These are phyloP conservation scores for Oleoguttula mirabilis DNA, from an alignment of 495 filamentous ascomycete species.

Conservation along the genomic window DNA sequence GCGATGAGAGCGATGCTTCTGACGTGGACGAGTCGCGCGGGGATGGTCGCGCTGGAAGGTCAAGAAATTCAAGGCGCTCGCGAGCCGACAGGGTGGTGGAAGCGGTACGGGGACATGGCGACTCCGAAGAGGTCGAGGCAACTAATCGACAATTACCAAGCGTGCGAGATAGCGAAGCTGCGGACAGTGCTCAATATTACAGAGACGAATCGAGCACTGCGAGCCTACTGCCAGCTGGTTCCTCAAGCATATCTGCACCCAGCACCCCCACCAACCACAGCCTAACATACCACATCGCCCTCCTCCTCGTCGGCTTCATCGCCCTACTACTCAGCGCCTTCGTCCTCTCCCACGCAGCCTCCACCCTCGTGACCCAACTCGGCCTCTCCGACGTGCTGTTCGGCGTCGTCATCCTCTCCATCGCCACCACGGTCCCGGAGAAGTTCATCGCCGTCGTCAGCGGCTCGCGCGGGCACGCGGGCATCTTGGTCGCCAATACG, in stretches of 20 bases:
- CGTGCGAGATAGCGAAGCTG: background rate
- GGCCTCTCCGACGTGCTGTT: slow-evolving; percentile 37
- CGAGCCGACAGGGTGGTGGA: too few species aligned
- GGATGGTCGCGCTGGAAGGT: background rate
- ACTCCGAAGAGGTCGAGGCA: background rate
- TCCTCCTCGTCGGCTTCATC: slow-evolving; percentile 37
- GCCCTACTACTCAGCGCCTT: slow-evolving; percentile 36
- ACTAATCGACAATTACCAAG: too few species aligned
- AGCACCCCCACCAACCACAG: slow-evolving; percentile 2
- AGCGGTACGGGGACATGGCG: background rate
- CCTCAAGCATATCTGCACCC: background rate
- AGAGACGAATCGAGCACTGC: background rate
- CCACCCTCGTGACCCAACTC: slow-evolving; percentile 37
- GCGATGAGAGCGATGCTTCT: slow-evolving; percentile 17
- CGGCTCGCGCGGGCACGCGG: slow-evolving; percentile 34
- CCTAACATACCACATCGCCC: slow-evolving; percentile 31
- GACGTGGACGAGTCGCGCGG: background rate
- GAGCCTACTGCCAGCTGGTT: background rate
- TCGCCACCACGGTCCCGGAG: slow-evolving; percentile 47
- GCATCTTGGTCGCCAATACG: slow-evolving; percentile 43
- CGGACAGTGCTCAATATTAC: background rate
- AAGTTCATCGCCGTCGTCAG: slow-evolving; percentile 41
- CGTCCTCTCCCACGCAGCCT: slow-evolving; percentile 30
- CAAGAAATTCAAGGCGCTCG: too few species aligned
- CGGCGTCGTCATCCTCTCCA: slow-evolving; percentile 42